Conservation (phyloP, 2,329 filamentous ascomycete genomes). For the Rhexocercosporidium sp. region DNA sequence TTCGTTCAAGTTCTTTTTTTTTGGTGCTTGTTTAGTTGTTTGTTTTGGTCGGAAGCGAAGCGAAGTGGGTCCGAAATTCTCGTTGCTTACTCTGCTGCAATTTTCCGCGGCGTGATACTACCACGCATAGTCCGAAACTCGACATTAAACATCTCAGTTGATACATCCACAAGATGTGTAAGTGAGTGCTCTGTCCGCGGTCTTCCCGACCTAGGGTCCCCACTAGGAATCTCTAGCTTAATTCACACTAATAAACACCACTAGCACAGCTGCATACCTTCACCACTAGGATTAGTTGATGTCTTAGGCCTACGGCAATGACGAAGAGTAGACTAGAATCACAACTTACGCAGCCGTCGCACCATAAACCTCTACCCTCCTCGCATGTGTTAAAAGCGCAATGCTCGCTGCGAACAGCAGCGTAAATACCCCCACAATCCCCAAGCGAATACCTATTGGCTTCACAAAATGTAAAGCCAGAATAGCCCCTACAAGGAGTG, state of each 20-base stretch:
- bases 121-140: too few relatives aligned
- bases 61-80: not conserved
- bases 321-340: too few relatives aligned
- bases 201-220: too few relatives aligned
- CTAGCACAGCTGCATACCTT: slow-evolving; percentile 18
- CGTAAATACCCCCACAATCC: slow-evolving; percentile 22
- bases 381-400: slow-evolving; percentile 25
- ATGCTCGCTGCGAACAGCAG: slow-evolving; percentile 22
- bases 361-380: slow-evolving; percentile 23
- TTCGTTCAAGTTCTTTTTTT: not conserved
- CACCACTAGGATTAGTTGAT: not conserved
- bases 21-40: not conserved
- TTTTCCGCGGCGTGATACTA: not conserved
- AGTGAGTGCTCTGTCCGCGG: too few relatives aligned
- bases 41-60: not conserved
- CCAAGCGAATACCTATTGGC: slow-evolving; percentile 6
- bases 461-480: slow-evolving; percentile 21
- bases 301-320: too few relatives aligned
- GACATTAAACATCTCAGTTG: too few relatives aligned
- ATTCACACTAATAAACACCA: slow-evolving; percentile 13
- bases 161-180: too few relatives aligned
- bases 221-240: too few relatives aligned
- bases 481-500: slow-evolving; percentile 25
- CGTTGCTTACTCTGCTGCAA: not conserved
- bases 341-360: slow-evolving; percentile 26